phyloP scores from a whole-genome alignment of 371 early-diverging fungal species.

The Mortierella sp. region DNA sequence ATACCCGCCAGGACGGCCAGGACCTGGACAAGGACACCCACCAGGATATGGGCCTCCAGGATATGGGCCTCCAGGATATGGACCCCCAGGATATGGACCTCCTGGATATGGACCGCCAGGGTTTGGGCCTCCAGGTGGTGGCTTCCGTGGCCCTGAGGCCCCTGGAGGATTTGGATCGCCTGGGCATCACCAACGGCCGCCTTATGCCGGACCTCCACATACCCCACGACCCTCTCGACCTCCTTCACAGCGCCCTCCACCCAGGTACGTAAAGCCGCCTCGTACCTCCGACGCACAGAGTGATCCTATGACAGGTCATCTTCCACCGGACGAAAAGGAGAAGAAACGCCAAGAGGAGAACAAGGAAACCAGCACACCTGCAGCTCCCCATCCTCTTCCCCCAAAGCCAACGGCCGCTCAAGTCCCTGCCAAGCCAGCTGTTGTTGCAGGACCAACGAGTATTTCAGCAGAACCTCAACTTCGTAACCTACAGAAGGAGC shows the following conservation, averaged over 20 bases:
- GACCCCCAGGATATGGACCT: slow-evolving; percentile 28
- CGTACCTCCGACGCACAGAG: slow-evolving; percentile 46
- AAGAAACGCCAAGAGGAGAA: slow-evolving; percentile 18
- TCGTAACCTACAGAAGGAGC: slow-evolving; percentile 74
- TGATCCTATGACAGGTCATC: slow-evolving; percentile 54
- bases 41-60: slow-evolving; percentile 29
- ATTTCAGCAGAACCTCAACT: slow-evolving; percentile 77
- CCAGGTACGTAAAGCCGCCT: slow-evolving; percentile 42
- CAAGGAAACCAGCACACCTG: slow-evolving; percentile 18
- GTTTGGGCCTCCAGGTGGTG: slow-evolving; percentile 17
- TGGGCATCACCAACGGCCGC: slow-evolving; percentile 22
- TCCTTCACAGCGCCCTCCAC: slow-evolving; percentile 29
- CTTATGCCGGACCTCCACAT: background rate
- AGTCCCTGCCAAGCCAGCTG: slow-evolving; percentile 21
- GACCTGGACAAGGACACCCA: slow-evolving; percentile 24
- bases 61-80: slow-evolving; percentile 26
- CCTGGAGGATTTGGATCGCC: slow-evolving; percentile 23
- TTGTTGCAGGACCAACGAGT: slow-evolving; percentile 56
- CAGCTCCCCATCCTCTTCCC: slow-evolving; percentile 35
- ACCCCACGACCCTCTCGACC: slow-evolving; percentile 28
- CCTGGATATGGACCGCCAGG: slow-evolving; percentile 33
- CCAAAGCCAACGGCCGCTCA: slow-evolving; percentile 33
- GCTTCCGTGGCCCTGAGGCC: slow-evolving; percentile 4
- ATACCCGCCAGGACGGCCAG: slow-evolving; percentile 35
- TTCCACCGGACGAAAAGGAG: slow-evolving; percentile 51